phyloP scores from a whole-genome alignment of 306 rosid genomes.

The Castanospermum australe region DNA sequence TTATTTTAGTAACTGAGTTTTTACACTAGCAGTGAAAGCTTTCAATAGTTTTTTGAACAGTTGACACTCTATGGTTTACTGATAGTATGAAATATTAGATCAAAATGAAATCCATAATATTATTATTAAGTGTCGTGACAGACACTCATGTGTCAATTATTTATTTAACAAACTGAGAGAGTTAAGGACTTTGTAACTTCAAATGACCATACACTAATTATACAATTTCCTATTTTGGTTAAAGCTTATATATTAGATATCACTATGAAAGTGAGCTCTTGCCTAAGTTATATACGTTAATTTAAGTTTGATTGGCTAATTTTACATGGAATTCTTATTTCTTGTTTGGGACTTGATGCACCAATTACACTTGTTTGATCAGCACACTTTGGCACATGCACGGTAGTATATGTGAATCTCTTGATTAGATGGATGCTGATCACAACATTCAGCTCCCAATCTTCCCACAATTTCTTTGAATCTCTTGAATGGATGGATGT shows the following conservation, averaged over 20 bases:
- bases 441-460: not conserved
- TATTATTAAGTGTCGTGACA: not conserved
- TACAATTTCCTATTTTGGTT: not conserved
- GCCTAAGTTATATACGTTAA: not conserved
- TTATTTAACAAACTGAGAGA: not conserved
- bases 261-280: not conserved
- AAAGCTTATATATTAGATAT: not conserved
- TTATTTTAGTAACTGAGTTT: not conserved
- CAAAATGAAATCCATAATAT: not conserved
- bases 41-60: not conserved
- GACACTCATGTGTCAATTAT: not conserved
- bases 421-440: conserved; percentile 13
- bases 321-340: not conserved
- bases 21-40: not conserved
- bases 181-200: not conserved
- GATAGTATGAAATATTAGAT: not conserved
- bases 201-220: not conserved
- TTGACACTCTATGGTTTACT: not conserved
- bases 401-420: not conserved
- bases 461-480: not conserved
- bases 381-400: not conserved
- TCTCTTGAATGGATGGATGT: not conserved
- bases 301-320: not conserved
- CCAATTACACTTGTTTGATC: not conserved
- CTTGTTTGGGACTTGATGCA: not conserved